Base-by-base conservation (phyloP, 192 early-diverging fungal species). In the Linnemannia exigua region DNA sequence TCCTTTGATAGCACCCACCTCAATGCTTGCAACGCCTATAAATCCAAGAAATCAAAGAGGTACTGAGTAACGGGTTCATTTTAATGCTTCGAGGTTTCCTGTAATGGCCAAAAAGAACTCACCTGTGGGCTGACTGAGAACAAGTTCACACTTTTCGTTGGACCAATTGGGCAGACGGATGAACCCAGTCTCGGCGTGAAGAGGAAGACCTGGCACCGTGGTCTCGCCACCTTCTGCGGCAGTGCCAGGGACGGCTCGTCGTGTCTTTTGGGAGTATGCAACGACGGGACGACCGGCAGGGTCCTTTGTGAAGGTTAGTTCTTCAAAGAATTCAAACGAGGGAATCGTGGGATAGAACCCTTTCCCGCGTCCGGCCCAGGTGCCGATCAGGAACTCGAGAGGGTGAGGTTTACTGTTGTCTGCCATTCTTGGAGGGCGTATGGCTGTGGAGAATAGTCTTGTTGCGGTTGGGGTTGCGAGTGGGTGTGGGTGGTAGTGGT, bases 121-220 rank as follows among this genome's bases (percentile, higher is more conserved):
- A 82, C 82, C 82, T 79, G 82, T 79, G 16, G 82, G 82, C 22
- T 70, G 82, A 51, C 82, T 79, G 25, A 84, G 52, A 20, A 79
- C 75, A 16, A 84, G 82, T 61, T 84, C 82, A 48, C 72, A 84
- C 51, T 44, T 69, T 7, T 63, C 72, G 16, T 61, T 47, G 0
- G 82, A 84, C 82, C 82, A 79, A 20, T 54, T 54, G 61, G 77
- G 76, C 11, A 79, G 52, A 0, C 76, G 76, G 58, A 84, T 84
- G 33, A 75, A 84, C 20, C 77, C 82, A 5, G 48, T 25, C 38
- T 84, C 82, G 0, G 82, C 76, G 47, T 84, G 82, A 11, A 84
- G 66, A 8, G 82, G 72, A 46, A 61, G 58, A 2, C 76, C 82
- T n/a, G 72, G 76, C 4, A 70, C 77, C 19, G 61, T 22, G 5